phyloP scores from a whole-genome alignment of 139 green algal species.

The Cymbomonas tetramitiformis region DNA sequence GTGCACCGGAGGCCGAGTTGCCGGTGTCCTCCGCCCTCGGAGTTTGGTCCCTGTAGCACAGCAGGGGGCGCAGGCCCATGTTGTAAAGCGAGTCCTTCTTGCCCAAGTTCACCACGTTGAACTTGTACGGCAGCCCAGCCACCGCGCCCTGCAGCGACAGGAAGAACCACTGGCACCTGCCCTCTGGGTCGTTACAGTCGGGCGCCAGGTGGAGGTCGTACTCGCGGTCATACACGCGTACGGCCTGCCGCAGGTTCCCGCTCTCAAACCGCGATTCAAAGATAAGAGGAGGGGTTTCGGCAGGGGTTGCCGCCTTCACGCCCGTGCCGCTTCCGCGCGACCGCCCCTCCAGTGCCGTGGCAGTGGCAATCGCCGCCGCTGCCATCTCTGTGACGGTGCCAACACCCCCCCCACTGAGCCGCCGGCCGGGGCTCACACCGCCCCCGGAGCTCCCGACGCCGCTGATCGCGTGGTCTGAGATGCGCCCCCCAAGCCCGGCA shows the following conservation, averaged over 20 bases:
- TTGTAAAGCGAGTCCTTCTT: constrained; percentile 52
- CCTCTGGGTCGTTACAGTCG: constrained; percentile 37
- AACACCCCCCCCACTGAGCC: no score
- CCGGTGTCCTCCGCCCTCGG: neutral
- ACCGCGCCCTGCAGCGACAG: constrained; percentile 40
- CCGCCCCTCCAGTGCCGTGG: no score
- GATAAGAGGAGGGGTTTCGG: no score
- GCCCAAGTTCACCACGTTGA: constrained; percentile 57
- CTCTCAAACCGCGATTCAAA: constrained; percentile 59
- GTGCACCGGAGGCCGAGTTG: no score
- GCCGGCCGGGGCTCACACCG: no score
- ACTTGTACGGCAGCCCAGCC: constrained; percentile 33
- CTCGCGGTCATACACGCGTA: constrained; percentile 41
- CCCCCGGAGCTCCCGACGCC: no score
- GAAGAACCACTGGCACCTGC: constrained; percentile 56
- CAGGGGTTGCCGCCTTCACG: no score
- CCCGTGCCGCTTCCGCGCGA: no score
- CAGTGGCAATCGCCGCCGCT: no score
- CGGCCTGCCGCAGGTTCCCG: constrained; percentile 46
- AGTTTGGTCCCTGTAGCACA: constrained; percentile 25
- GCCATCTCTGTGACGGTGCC: no score
- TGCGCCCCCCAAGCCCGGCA: no score
- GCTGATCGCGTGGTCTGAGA: no score
- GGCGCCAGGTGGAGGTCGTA: constrained; percentile 50
- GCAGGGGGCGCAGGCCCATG: constrained; percentile 39